A percentile compares a stretch with the other conserved stretches of the same genome.
Conservation (phyloP, 495 filamentous ascomycete genomes). For the Neurospora sp. region DNA sequence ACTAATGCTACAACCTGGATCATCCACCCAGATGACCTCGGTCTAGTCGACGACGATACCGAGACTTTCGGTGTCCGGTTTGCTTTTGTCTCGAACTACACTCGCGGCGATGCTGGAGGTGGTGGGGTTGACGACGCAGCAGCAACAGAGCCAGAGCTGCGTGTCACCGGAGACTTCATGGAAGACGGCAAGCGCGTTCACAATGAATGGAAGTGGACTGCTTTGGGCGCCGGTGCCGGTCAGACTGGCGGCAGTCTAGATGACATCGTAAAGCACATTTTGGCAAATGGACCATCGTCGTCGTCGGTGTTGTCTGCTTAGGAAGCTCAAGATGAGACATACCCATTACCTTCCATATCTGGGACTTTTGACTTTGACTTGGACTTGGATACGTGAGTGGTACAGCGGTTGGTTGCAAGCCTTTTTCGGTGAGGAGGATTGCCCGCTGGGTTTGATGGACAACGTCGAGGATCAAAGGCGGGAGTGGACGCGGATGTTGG, state of each 20-base stretch:
- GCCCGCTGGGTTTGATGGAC: not conserved
- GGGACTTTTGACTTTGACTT: not conserved
- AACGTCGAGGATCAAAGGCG: not conserved
- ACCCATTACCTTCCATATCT: not conserved
- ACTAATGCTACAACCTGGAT: constrained; percentile 2
- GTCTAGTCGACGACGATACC: constrained; percentile 11
- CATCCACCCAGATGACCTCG: constrained; percentile 3
- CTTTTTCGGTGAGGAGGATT: not conserved
- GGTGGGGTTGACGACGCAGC: not conserved
- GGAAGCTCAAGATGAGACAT: not conserved
- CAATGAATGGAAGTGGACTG: constrained; percentile 11
- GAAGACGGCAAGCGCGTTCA: constrained; percentile 2
- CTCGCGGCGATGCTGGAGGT: not conserved
- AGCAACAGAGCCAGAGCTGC: constrained; percentile 2
- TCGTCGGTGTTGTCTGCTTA: not conserved
- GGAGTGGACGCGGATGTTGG: not conserved
- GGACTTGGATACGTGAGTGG: not conserved
- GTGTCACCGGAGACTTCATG: constrained; percentile 2
- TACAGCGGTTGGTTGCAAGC: not conserved
- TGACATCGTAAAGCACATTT: constrained; percentile 3
- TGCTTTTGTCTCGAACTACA: not conserved
- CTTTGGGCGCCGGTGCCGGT: not conserved
- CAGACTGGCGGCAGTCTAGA: not conserved
- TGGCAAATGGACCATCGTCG: constrained; percentile 1
- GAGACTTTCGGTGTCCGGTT: constrained; percentile 12